Evolutionary conservation across 1,284 basidiomycete genomes (phyloP).

Genomic region (Pholiota adiposa): DNA sequence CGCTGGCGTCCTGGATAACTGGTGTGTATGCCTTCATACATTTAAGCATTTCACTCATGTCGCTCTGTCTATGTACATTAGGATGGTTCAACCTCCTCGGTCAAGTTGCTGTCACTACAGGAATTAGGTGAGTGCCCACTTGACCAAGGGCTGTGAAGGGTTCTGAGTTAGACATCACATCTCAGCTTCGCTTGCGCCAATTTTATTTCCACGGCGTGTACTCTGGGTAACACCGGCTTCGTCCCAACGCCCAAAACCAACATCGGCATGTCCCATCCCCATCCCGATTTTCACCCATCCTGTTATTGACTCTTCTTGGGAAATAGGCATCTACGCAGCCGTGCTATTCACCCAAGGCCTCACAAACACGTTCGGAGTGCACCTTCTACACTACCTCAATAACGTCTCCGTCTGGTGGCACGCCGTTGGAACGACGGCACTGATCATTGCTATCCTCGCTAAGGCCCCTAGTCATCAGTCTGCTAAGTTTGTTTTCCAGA

Average conservation of each 20-base stretch:
- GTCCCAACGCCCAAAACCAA: slow-evolving; percentile 58
- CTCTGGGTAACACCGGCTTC: slow-evolving; percentile 57
- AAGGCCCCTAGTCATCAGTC: slow-evolving; percentile 73
- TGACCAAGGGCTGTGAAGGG: not conserved
- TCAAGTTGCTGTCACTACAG: slow-evolving; percentile 78
- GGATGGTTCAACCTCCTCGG: slow-evolving; percentile 79
- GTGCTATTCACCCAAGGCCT: slow-evolving; percentile 67
- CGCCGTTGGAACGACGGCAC: slow-evolving; percentile 65
- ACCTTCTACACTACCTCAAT: slow-evolving; percentile 66
- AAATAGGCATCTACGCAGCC: slow-evolving; percentile 64
- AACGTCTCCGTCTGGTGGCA: slow-evolving; percentile 78
- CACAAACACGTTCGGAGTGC: slow-evolving; percentile 77
- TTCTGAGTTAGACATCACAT: not conserved
- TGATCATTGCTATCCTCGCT: slow-evolving; percentile 69
- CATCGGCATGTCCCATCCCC: slow-evolving; percentile 46
- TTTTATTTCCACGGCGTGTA: slow-evolving; percentile 67
- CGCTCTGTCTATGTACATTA: slow-evolving; percentile 12
- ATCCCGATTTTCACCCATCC: not conserved
- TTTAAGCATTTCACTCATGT: not conserved
- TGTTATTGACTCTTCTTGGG: not conserved
- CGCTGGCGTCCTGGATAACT: slow-evolving; percentile 71
- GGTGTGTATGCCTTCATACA: slow-evolving; percentile 37
- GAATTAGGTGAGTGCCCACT: slow-evolving; percentile 59
- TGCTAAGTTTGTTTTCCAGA: slow-evolving; percentile 68
- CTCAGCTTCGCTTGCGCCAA: slow-evolving; percentile 68